Evolutionary conservation across 352 stramenopile genomes (phyloP).

Genomic region (Phytophthora europaea): DNA sequence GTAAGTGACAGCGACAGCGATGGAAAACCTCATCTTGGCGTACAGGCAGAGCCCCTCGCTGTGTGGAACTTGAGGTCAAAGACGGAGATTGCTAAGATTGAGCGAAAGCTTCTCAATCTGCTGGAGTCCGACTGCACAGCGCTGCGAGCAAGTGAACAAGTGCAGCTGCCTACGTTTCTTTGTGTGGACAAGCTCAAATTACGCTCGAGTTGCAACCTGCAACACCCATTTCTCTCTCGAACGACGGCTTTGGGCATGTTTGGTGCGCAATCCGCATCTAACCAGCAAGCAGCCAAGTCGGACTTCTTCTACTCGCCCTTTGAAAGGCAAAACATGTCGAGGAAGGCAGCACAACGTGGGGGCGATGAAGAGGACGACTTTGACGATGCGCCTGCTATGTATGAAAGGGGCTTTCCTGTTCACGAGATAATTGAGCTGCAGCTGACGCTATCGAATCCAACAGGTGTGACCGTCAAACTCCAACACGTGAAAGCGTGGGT

Average conservation of each 20-base stretch:
- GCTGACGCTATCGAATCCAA: conserved; percentile 73
- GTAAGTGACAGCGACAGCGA: conserved; percentile 23
- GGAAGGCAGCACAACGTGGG: conserved; percentile 10
- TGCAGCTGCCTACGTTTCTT: conserved; percentile 66
- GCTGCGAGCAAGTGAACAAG: conserved; percentile 64
- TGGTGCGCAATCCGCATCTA: conserved; percentile 27
- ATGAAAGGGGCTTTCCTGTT: conserved; percentile 60
- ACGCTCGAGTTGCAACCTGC: conserved; percentile 36
- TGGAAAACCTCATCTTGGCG: conserved; percentile 8
- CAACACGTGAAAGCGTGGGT: conserved; percentile 74
- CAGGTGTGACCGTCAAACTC: conserved; percentile 68
- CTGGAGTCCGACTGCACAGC: conserved; percentile 67
- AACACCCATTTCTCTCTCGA: conserved; percentile 54
- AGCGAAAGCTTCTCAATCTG: conserved; percentile 58
- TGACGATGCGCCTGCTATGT: conserved; percentile 32
- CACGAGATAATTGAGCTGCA: conserved; percentile 69
- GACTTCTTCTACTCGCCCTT: conserved; percentile 77
- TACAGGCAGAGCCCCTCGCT: conserved; percentile 8
- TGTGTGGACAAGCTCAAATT: conserved; percentile 66
- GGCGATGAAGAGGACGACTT: conserved; percentile 21
- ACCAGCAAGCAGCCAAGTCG: conserved; percentile 33
- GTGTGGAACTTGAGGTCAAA: conserved; percentile 76
- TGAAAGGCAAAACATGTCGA: conserved; percentile 53
- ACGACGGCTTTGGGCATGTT: conserved; percentile 48
- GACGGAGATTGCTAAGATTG: conserved; percentile 62